Evolutionary conservation across 2,329 filamentous ascomycete species (phyloP).

Genomic region (Phialemoniopsis sp.): DNA sequence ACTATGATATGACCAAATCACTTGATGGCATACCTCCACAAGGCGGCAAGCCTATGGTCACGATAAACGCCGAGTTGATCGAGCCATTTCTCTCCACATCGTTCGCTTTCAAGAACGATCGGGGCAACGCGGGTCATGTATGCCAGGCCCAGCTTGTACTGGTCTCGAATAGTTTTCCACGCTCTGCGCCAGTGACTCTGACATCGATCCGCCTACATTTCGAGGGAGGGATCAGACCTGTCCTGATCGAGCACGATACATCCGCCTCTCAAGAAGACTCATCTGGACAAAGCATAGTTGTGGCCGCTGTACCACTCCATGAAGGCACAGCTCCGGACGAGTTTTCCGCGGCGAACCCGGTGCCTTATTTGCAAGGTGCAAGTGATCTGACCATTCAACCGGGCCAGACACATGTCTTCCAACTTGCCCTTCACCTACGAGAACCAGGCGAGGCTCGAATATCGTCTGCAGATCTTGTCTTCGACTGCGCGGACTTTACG

Average conservation of each 20-base stretch:
- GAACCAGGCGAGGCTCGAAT: constrained; percentile 77
- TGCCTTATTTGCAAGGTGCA: constrained; percentile 31
- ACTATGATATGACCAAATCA: constrained; percentile 56
- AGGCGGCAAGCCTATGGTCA: constrained; percentile 40
- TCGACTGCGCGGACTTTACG: constrained; percentile 63
- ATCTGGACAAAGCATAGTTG: background rate
- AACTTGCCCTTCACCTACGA: constrained; percentile 68
- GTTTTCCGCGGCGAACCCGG: constrained; percentile 13
- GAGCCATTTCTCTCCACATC: constrained; percentile 23
- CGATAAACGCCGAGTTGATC: constrained; percentile 39
- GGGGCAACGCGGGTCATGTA: constrained; percentile 58
- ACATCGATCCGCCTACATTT: constrained; percentile 50
- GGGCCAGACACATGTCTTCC: constrained; percentile 65
- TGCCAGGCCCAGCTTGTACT: constrained; percentile 55
- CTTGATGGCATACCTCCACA: constrained; percentile 43
- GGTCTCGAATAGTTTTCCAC: constrained; percentile 49
- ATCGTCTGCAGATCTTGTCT: constrained; percentile 55
- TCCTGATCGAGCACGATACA: constrained; percentile 44
- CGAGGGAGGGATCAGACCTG: constrained; percentile 51
- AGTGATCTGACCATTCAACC: constrained; percentile 64
- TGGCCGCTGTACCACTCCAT: constrained; percentile 16
- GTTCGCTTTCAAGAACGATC: constrained; percentile 54
- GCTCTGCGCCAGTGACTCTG: constrained; percentile 47
- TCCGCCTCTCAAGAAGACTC: constrained; percentile 13
- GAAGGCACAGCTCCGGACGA: constrained; percentile 16